Evolutionary conservation across 1,284 basidiomycete genomes (phyloP).

Genomic region (Microbotryum intermedium): DNA sequence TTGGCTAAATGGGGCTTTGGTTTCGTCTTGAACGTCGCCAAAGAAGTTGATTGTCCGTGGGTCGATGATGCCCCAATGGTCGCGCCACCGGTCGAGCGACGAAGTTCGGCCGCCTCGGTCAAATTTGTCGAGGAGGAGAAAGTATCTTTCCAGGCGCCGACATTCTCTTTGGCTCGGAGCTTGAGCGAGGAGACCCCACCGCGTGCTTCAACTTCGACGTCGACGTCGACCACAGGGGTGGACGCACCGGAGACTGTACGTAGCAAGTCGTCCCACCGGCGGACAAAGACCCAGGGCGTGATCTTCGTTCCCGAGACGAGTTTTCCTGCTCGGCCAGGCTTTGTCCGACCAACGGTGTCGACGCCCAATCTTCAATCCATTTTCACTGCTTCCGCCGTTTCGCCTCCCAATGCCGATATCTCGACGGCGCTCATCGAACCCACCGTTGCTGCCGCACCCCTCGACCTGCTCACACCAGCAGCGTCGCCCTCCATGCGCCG

Average conservation of each 20-base stretch:
- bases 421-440: constrained; percentile 2
- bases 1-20: constrained; percentile 66
- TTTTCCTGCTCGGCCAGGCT: constrained; percentile 15
- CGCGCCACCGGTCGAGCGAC: neutral
- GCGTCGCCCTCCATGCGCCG: neutral
- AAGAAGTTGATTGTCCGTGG: constrained; percentile 73
- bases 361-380: constrained; percentile 53
- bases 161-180: too few species aligned
- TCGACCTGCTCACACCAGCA: neutral
- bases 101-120: neutral
- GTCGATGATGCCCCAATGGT: constrained; percentile 5
- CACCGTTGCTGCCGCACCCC: neutral
- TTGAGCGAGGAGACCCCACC: constrained; percentile 43
- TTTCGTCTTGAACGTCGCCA: constrained; percentile 86
- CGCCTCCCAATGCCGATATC: constrained; percentile 28
- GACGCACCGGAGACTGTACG: too few species aligned
- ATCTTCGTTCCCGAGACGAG: neutral
- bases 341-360: constrained; percentile 49
- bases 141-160: too few species aligned
- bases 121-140: constrained; percentile 5
- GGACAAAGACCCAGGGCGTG: constrained; percentile 11
- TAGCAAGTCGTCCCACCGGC: constrained; percentile 3
- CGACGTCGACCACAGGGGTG: too few species aligned
- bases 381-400: constrained; percentile 30
- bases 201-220: constrained; percentile 31